phyloP scores from a whole-genome alignment of 208 protist genomes.

The Wallacemonas rigidus region DNA sequence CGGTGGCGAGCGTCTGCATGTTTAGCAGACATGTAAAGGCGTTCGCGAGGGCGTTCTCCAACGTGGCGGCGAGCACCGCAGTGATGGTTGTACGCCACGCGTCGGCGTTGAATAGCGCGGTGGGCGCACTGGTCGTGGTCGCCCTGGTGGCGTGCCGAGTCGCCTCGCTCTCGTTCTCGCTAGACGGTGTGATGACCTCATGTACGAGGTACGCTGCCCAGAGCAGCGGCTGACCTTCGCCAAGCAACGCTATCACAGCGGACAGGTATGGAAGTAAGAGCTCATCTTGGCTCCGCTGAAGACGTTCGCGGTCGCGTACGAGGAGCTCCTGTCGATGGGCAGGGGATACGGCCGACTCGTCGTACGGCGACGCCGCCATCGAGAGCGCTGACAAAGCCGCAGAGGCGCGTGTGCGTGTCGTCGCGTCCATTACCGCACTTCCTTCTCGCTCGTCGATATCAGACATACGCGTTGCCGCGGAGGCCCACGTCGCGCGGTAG shows the following conservation, averaged over 20 bases:
- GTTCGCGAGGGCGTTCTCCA: not conserved
- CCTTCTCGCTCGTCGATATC: too few relatives aligned
- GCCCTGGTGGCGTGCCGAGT: not conserved
- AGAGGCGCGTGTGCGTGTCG: too few relatives aligned
- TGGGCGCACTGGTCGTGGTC: not conserved
- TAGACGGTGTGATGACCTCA: not conserved
- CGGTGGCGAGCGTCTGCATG: not conserved
- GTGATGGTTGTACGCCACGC: not conserved
- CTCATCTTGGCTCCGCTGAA: not conserved
- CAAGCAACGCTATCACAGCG: not conserved
- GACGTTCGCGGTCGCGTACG: not conserved
- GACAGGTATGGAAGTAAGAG: conserved; percentile 3
- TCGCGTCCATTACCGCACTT: too few relatives aligned
- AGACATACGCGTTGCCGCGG: too few relatives aligned
- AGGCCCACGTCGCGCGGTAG: not conserved
- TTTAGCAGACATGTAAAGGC: not conserved
- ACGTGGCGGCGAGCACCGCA: not conserved
- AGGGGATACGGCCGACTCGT: too few relatives aligned
- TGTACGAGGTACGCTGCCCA: not conserved
- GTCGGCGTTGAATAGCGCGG: not conserved
- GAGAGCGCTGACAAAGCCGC: too few relatives aligned
- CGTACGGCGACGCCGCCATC: too few relatives aligned
- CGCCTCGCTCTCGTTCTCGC: too few relatives aligned
- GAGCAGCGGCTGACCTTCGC: conserved; percentile 1
- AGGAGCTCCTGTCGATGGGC: not conserved